Percentiles rank a stretch among this genome's conserved stretches.
Evolutionary conservation across 176 grass and related monocot genomes (phyloP).

Genomic region (Musa troglodytarum): DNA sequence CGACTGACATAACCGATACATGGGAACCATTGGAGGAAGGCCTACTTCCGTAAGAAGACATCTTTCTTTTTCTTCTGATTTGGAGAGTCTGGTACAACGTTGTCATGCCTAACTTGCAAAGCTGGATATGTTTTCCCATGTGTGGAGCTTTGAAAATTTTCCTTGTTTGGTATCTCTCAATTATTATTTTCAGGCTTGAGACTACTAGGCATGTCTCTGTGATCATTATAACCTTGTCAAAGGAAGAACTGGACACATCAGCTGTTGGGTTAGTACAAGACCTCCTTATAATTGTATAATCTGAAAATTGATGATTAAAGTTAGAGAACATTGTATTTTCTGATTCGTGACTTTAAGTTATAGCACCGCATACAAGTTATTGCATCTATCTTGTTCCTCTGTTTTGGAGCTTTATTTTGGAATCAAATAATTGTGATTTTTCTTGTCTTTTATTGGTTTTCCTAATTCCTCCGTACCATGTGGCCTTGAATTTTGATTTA

Average conservation of each 20-base stretch:
- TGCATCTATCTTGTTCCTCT: neutral
- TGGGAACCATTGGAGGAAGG: constrained; percentile 99
- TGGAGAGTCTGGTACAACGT: neutral
- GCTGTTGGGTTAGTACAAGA: constrained; percentile 49
- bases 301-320: neutral
- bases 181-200: constrained; percentile 53
- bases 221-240: constrained; percentile 81
- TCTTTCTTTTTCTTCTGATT: constrained; percentile 3
- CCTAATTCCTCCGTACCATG: too few relatives aligned
- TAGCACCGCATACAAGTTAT: neutral
- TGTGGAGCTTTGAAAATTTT: too few relatives aligned
- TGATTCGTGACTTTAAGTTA: neutral
- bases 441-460: neutral
- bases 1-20: constrained; percentile 95
- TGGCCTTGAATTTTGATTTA: neutral
- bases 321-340: neutral
- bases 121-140: neutral
- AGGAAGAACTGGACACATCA: constrained; percentile 70
- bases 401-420: neutral
- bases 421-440: neutral
- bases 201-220: constrained; percentile 94
- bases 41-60: constrained; percentile 73
- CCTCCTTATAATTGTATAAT: neutral
- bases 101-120: neutral
- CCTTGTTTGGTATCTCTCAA: too few relatives aligned